Evolutionary conservation across 192 early-diverging fungal genomes (phyloP), one percentile per base, ranked within the genome.

Genomic region (Cetraspora pellucida): DNA sequence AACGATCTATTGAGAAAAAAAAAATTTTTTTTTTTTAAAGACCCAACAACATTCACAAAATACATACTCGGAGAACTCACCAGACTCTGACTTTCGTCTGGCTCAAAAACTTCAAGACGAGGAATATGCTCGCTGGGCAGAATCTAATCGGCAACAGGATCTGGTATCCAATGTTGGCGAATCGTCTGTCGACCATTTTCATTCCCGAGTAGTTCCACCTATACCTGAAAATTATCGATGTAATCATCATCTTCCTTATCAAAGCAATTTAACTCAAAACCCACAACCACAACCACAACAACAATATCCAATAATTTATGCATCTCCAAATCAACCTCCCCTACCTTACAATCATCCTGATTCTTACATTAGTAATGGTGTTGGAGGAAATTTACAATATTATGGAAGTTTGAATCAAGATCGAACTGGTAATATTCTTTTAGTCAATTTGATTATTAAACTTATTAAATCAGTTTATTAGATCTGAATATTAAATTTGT

Each of bases 61-160:
- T 25, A 58, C 72, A n/a, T 63, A 74, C 19, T 58, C 72, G n/a
- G 72, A 46, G 10, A 74, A 61, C 27, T 14, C 72, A 27, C 10
- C 57, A 61, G 72, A 63, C 19, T 23, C 59, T 25, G 72, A 74
- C 47, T 74, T 47, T 63, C 72, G 72, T 47, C 58, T 74, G 5
- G 72, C 72, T 28, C 72, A 74, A 49, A 74, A 74, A 47, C 72
- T 74, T 63, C 72, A 74, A 45, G 72, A 74, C 43, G 57, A 74
- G 13, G 72, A 74, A 63, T 74, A 61, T 28, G 58, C 72, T 23
- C 28, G 10, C 11, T 74, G 72, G 72, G 58, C 46, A 46, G 72
- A 74, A 0, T 14, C 47, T 27, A 74, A 63, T 60, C 72, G 13
- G 27, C 44, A 50, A 21, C 43, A 73, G 17, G 50, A 73, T 3